phyloP scores from a whole-genome alignment of 2,329 filamentous ascomycete genomes.

The Acrocalymma vagum region DNA sequence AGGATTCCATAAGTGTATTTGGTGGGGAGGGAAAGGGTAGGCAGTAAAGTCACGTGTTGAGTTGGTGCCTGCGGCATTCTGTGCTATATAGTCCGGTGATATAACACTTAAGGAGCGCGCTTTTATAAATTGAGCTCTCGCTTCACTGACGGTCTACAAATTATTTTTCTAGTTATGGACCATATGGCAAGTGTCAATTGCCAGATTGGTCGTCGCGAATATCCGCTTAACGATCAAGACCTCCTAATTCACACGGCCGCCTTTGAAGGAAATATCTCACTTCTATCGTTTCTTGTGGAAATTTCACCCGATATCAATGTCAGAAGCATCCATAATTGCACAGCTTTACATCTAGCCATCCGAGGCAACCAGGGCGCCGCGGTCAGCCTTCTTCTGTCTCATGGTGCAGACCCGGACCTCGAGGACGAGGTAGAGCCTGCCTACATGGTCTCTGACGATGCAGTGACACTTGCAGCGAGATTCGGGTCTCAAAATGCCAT shows the following conservation, averaged over 20 bases:
- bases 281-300: slow-evolving; percentile 1
- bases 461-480: slow-evolving; percentile 7
- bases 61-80: no score
- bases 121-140: no score
- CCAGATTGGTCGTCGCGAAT: slow-evolving; percentile 68
- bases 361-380: slow-evolving; percentile 8
- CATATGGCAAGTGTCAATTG: no score
- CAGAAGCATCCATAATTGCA: slow-evolving; percentile 2
- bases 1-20: no score
- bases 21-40: no score
- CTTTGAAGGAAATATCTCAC: slow-evolving; percentile 7
- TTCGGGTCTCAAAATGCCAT: slow-evolving; percentile 10
- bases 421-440: slow-evolving; percentile 4
- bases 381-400: slow-evolving; percentile 9
- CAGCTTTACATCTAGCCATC: slow-evolving; percentile 11
- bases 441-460: slow-evolving; percentile 1
- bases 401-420: slow-evolving; percentile 6
- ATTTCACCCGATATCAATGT: slow-evolving; percentile 5
- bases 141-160: no score
- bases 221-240: slow-evolving; percentile 7
- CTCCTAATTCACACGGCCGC: slow-evolving; percentile 9
- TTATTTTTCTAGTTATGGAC: no score
- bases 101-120: no score
- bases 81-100: no score
- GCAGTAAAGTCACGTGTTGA: no score